phyloP scores from a whole-genome alignment of 2,329 filamentous ascomycete species.

The Ploettnerulaceae sp. region DNA sequence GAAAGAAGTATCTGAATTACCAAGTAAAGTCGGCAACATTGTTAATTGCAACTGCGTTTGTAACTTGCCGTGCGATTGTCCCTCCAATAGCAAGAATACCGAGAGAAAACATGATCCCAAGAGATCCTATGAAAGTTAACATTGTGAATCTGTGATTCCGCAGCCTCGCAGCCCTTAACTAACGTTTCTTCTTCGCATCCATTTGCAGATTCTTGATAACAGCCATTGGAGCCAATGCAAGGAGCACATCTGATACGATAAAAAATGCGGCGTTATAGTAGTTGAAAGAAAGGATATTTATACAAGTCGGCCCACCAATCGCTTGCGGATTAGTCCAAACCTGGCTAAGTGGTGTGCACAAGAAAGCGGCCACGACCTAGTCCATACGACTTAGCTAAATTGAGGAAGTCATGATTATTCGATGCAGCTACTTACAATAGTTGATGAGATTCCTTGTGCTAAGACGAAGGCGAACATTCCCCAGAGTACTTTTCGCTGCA shows the following conservation, averaged over 20 bases:
- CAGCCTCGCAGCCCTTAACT: neutral
- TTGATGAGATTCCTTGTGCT: constrained; percentile 8
- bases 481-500: constrained; percentile 10
- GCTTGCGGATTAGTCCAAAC: constrained; percentile 12
- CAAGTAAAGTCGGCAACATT: constrained; percentile 12
- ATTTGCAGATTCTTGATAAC: constrained; percentile 15
- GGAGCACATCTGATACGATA: constrained; percentile 10
- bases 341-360: constrained; percentile 10
- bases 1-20: neutral
- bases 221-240: constrained; percentile 9
- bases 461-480: constrained; percentile 5
- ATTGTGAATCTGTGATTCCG: neutral
- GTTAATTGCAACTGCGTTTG: constrained; percentile 9
- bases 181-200: constrained; percentile 11
- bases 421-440: constrained; percentile 3
- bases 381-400: neutral
- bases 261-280: constrained; percentile 14
- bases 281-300: constrained; percentile 13
- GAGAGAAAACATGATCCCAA: constrained; percentile 13
- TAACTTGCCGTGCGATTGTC: constrained; percentile 14
- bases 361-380: constrained; percentile 10
- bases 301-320: constrained; percentile 12
- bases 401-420: neutral
- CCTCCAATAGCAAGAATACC: constrained; percentile 13
- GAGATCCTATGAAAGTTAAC: constrained; percentile 2